phyloP scores from a whole-genome alignment of 352 stramenopile genomes.

The Phytopythium chamaehyphon region DNA sequence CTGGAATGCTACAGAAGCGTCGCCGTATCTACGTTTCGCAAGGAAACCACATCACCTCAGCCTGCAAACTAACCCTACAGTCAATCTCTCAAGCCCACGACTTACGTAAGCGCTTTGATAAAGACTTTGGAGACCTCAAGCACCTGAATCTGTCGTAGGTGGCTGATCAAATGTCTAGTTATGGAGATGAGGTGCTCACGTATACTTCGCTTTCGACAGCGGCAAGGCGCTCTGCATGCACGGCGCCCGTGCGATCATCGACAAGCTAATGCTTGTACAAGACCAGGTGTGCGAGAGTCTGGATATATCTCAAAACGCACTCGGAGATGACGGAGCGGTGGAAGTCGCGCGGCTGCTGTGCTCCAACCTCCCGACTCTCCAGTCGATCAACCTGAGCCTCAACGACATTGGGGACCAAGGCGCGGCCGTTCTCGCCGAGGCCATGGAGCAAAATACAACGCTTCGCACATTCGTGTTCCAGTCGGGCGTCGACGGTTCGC shows the following conservation, averaged over 20 bases:
- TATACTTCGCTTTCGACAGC: slow-evolving; percentile 8
- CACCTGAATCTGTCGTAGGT: slow-evolving; percentile 23
- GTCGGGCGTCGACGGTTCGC: slow-evolving; percentile 33
- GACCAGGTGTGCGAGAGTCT: slow-evolving; percentile 23
- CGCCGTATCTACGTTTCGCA: slow-evolving; percentile 30
- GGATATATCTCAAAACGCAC: slow-evolving; percentile 45
- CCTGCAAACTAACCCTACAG: slow-evolving; percentile 44
- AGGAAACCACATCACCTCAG: slow-evolving; percentile 37
- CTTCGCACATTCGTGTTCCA: slow-evolving; percentile 44
- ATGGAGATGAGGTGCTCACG: background rate
- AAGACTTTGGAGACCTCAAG: slow-evolving; percentile 34
- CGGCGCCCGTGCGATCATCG: slow-evolving; percentile 35
- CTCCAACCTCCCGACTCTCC: slow-evolving; percentile 19
- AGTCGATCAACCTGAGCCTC: slow-evolving; percentile 60
- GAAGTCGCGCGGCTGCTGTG: slow-evolving; percentile 37
- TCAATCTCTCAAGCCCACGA: slow-evolving; percentile 56
- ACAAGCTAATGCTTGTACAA: slow-evolving; percentile 25
- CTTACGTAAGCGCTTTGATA: slow-evolving; percentile 44
- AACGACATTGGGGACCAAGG: slow-evolving; percentile 68
- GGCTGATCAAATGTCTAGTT: background rate
- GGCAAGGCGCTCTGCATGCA: slow-evolving; percentile 42
- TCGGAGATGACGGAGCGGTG: slow-evolving; percentile 54
- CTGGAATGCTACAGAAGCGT: slow-evolving; percentile 30
- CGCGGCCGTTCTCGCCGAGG: slow-evolving; percentile 31
- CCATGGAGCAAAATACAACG: slow-evolving; percentile 37